Percentiles rank a stretch among this genome's conserved stretches.
Conservation (phyloP, 805 yeast species). For the Maudiozyma bulderi region DNA sequence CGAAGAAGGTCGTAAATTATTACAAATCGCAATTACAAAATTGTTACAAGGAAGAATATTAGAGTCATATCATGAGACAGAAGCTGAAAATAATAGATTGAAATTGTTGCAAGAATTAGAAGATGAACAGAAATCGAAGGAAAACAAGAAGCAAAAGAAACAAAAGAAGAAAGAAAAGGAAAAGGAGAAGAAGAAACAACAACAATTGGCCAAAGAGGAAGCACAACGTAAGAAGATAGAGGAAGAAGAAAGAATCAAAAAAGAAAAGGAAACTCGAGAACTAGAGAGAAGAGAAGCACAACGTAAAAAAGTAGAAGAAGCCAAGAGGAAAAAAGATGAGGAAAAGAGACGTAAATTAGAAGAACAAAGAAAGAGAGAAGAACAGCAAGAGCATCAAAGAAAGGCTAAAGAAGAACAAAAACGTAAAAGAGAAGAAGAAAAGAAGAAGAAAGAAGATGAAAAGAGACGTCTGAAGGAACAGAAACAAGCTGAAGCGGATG, state of each 20-base stretch:
- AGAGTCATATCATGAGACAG: conserved; percentile 67
- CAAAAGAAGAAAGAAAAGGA: conserved; percentile 57
- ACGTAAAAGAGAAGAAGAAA: conserved; percentile 32
- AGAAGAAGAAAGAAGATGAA: conserved; percentile 23
- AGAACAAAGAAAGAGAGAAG: conserved; percentile 34
- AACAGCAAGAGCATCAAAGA: conserved; percentile 32
- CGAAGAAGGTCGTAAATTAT: conserved; percentile 70
- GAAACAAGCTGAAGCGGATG: conserved; percentile 4
- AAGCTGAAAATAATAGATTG: conserved; percentile 64
- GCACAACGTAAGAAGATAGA: conserved; percentile 48
- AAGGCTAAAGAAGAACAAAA: conserved; percentile 33
- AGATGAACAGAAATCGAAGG: conserved; percentile 55
- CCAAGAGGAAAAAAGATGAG: conserved; percentile 31
- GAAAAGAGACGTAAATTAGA: conserved; percentile 33
- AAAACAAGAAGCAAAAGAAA: conserved; percentile 58
- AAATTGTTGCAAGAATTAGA: conserved; percentile 59
- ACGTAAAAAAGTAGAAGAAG: conserved; percentile 33
- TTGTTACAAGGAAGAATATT: conserved; percentile 65
- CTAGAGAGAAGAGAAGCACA: conserved; percentile 32
- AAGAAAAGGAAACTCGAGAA: conserved; percentile 35
- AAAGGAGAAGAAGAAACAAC: conserved; percentile 56
- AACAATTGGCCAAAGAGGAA: conserved; percentile 54
- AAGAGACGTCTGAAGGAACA: conserved; percentile 17
- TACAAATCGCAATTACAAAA: conserved; percentile 71
- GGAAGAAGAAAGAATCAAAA: conserved; percentile 41